These are phyloP conservation scores for Chrysoporthe deuterocubensis DNA, from an alignment of 2,329 filamentous ascomycete genomes.

Conservation along the genomic window DNA sequence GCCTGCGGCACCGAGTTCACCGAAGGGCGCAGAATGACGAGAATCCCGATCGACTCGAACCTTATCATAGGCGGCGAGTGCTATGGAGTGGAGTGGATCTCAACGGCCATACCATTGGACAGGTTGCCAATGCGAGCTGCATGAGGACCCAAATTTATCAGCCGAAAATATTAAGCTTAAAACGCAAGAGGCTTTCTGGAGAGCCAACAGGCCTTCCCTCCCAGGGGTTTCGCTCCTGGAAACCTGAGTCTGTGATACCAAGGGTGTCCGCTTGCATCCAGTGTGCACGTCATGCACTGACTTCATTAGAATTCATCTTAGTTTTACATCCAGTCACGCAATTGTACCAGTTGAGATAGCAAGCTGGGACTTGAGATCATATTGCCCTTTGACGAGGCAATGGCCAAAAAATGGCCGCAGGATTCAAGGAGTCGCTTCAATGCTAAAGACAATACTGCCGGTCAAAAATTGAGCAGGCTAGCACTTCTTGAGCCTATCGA, in stretches of 20 bases:
- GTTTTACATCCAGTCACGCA: neutral
- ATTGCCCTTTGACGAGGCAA: neutral
- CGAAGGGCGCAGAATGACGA: neutral
- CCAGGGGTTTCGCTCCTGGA: too few relatives aligned
- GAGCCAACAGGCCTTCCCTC: too few relatives aligned
- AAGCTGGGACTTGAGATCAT: neutral
- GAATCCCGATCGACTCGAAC: neutral
- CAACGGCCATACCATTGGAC: neutral
- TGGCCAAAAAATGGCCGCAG: neutral
- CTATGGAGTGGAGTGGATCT: neutral
- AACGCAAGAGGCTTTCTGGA: neutral
- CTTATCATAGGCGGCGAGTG: neutral
- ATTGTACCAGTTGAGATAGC: neutral
- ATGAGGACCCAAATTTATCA: neutral
- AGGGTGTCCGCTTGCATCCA: too few relatives aligned
- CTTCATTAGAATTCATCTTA: neutral
- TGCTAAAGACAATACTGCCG: neutral
- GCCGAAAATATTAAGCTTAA: neutral
- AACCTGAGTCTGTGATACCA: too few relatives aligned
- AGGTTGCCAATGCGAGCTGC: neutral
- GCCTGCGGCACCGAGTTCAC: neutral
- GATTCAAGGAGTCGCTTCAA: neutral
- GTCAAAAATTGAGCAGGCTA: neutral
- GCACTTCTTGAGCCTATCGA: neutral
- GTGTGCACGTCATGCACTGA: neutral